Percentiles rank a stretch among this genome's conserved stretches.
Conservation (phyloP, 1,284 basidiomycete species). For the Moniliophthora roreri region DNA sequence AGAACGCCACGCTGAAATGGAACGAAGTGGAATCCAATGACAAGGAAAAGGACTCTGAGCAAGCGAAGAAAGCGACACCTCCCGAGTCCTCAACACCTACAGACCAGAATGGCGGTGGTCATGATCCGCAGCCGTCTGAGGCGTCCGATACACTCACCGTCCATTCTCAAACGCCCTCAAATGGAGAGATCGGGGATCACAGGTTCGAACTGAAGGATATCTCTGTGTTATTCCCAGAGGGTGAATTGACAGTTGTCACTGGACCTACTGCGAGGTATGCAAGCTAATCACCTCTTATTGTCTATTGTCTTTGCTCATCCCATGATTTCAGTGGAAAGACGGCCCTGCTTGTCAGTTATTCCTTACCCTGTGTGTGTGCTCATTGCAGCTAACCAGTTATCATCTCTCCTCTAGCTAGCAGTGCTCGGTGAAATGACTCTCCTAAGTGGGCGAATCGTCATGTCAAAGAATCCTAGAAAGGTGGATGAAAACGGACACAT, state of each 20-base stretch:
- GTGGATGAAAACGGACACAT: constrained; percentile 65
- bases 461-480: constrained; percentile 61
- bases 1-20: constrained; percentile 12
- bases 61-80: neutral
- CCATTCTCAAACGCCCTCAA: neutral
- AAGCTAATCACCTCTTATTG: neutral
- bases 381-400: neutral
- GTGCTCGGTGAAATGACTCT: constrained; percentile 37
- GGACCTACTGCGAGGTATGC: constrained; percentile 29
- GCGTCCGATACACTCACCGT: neutral
- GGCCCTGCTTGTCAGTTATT: neutral
- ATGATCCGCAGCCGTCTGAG: neutral
- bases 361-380: no score
- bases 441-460: constrained; percentile 52
- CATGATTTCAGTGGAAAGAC: neutral
- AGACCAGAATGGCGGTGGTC: neutral
- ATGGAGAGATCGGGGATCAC: constrained; percentile 2
- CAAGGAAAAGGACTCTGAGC: neutral
- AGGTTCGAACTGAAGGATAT: constrained; percentile 55
- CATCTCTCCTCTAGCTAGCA: neutral
- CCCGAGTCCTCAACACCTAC: neutral
- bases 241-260: constrained; percentile 62
- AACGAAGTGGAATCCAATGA: constrained; percentile 9
- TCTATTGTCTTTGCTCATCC: neutral
- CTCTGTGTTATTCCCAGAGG: constrained; percentile 67